Percentiles rank a stretch among this genome's conserved stretches.
These are phyloP conservation scores for Pseudohalonectria lignicola DNA, from an alignment of 2,329 filamentous ascomycete species.

Conservation along the genomic window DNA sequence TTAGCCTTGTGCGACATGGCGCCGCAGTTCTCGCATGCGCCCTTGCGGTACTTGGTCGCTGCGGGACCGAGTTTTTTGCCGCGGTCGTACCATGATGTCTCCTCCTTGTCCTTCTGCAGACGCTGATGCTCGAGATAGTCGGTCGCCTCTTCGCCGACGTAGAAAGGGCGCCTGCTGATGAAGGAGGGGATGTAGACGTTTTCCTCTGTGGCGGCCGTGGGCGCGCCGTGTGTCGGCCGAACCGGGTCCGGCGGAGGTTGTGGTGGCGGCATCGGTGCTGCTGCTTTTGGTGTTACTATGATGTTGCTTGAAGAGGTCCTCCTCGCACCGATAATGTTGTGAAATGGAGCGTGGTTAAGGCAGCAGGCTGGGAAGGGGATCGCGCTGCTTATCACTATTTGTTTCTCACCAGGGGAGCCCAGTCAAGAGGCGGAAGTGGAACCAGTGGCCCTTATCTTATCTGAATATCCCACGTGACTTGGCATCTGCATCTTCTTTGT, in stretches of 20 bases:
- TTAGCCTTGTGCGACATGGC: constrained; percentile 94
- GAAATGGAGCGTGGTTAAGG: too few relatives aligned
- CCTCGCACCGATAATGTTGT: too few relatives aligned
- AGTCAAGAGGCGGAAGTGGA: too few relatives aligned
- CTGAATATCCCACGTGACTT: too few relatives aligned
- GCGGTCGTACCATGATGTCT: constrained; percentile 86
- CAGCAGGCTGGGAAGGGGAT: too few relatives aligned
- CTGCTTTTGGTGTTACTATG: too few relatives aligned
- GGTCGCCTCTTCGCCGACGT: constrained; percentile 61
- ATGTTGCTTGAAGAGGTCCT: too few relatives aligned
- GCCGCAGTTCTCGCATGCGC: constrained; percentile 96
- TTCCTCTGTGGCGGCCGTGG: constrained; percentile 55
- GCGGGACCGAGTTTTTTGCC: constrained; percentile 75
- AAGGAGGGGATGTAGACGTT: constrained; percentile 98
- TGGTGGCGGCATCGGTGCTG: constrained; percentile 1
- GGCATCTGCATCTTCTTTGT: too few relatives aligned
- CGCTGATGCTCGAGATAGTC: constrained; percentile 96
- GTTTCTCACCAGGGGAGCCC: too few relatives aligned
- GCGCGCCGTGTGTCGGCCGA: constrained; percentile 1
- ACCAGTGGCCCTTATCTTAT: too few relatives aligned
- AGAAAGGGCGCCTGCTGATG: constrained; percentile 97
- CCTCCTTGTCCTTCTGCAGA: constrained; percentile 62
- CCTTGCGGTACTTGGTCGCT: constrained; percentile 94
- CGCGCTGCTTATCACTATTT: too few relatives aligned
- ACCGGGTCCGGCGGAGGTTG: constrained; percentile 2